Percentiles rank a stretch among this genome's conserved stretches.
These are phyloP conservation scores for Cornus suecica DNA, from an alignment of 148 eudicot genomes.

Conservation along the genomic window DNA sequence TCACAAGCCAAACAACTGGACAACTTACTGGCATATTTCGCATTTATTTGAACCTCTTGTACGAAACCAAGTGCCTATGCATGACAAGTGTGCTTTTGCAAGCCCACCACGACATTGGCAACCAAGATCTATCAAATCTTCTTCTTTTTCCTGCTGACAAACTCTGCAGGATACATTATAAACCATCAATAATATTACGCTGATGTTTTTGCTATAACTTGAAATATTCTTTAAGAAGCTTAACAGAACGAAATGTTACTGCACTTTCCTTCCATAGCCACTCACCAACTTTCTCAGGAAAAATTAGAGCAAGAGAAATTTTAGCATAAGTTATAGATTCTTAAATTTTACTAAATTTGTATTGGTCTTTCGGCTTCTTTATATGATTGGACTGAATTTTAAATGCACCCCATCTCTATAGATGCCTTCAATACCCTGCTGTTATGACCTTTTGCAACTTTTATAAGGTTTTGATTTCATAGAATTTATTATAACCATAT, in stretches of 20 bases:
- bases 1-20: background rate
- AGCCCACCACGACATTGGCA: slow-evolving; percentile 36
- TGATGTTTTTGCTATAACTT: too few species aligned
- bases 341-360: background rate
- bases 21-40: slow-evolving; percentile 38
- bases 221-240: too few species aligned
- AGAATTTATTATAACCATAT: background rate
- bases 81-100: slow-evolving; percentile 32
- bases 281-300: background rate
- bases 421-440: background rate
- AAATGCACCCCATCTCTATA: background rate
- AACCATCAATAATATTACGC: too few species aligned
- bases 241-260: too few species aligned
- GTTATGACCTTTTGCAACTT: background rate
- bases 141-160: slow-evolving; percentile 36
- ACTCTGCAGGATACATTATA: slow-evolving; percentile 15
- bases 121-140: slow-evolving; percentile 31
- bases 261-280: background rate
- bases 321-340: background rate
- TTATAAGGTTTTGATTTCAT: background rate
- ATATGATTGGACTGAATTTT: background rate
- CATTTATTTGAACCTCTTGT: slow-evolving; percentile 34
- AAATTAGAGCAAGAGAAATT: background rate
- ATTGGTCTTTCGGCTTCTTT: background rate
- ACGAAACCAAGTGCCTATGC: slow-evolving; percentile 31